Evolutionary conservation across 1,284 basidiomycete species (phyloP).

Genomic region (Volvariella volvacea): DNA sequence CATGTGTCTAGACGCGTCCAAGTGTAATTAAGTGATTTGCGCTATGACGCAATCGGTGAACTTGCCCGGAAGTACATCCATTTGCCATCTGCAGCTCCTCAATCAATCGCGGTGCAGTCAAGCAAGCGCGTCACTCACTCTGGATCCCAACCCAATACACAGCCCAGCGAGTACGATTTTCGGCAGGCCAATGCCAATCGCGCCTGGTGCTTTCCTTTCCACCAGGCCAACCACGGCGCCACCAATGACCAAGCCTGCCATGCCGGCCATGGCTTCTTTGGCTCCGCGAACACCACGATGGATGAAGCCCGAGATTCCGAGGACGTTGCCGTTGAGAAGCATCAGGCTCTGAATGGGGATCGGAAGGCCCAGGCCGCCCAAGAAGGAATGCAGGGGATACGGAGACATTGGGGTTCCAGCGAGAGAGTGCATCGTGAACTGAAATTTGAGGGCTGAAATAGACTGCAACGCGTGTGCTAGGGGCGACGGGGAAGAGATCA

Average conservation of each 20-base stretch:
- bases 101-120: conserved; percentile 6
- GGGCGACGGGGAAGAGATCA: too few relatives aligned
- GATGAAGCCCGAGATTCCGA: conserved; percentile 61
- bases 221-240: conserved; percentile 34
- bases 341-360: conserved; percentile 49
- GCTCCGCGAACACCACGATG: conserved; percentile 46
- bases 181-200: conserved; percentile 18
- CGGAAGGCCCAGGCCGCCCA: conserved; percentile 56
- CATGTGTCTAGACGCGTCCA: conserved; percentile 65
- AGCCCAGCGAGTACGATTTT: conserved; percentile 44
- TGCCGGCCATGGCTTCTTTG: conserved; percentile 31
- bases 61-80: conserved; percentile 55
- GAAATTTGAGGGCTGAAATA: too few relatives aligned
- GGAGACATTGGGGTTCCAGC: conserved; percentile 15
- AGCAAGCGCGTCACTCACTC: conserved; percentile 28
- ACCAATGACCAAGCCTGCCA: conserved; percentile 35
- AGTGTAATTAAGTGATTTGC: conserved; percentile 7
- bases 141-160: conserved; percentile 57
- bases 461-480: too few relatives aligned
- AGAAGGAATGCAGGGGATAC: conserved; percentile 50
- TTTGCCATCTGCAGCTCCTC: conserved; percentile 36
- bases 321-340: conserved; percentile 49
- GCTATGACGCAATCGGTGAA: conserved; percentile 1
- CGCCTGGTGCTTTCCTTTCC: conserved; percentile 23
- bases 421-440: too few relatives aligned